Base-by-base conservation (phyloP, 768 basidiomycete genomes). In the Filobasidium wieringae region DNA sequence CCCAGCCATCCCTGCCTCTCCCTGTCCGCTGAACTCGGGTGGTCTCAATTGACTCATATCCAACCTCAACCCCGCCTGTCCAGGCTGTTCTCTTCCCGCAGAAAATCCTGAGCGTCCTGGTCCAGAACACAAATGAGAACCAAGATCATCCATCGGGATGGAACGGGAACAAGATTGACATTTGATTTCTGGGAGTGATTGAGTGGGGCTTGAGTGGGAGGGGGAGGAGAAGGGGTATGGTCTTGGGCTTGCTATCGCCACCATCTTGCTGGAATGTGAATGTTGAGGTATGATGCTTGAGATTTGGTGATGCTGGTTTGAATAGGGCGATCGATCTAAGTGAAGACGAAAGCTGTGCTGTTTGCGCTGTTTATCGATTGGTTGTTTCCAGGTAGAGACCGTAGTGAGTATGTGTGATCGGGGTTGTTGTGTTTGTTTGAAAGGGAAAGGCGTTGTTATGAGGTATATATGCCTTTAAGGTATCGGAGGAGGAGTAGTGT, bases 151-250 rank as follows among this genome's bases (percentile, higher is more conserved):
- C 33, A 93, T 78, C 31, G 85, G 82, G 36, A 95, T 86, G 1
- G 80, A 81, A 8, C 77, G 75, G 64, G 77, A 76, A 70, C 90
- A 95, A 30, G 76, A 84, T 2, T 87, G 87, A 72, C 90, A 95
- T 71, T 85, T 92, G 60, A 91, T 84, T 2, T 83, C 78, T 5
- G 90, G 88, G 9, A 93, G n/a, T 4, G 36, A 37, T 9, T 37
- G 36, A n/a, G 36, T 37, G n/a, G 36, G 36, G n/a, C n/a, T n/a
- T 9, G 36, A 37, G 78, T 50, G 84, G 72, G 71, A 88, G 82
- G 24, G 87, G 36, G 36, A 9, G 9, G 36, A 9, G 36, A 37
- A n/a, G 36, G 11, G 36, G n/a, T 9, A 9, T 9, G 36, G 36
- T 37, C 11, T 37, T 37, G 36, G n/a, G 36, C 9, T 37, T n/a